Conservation (phyloP, 1,284 basidiomycete genomes). For the Irpex sp. region DNA sequence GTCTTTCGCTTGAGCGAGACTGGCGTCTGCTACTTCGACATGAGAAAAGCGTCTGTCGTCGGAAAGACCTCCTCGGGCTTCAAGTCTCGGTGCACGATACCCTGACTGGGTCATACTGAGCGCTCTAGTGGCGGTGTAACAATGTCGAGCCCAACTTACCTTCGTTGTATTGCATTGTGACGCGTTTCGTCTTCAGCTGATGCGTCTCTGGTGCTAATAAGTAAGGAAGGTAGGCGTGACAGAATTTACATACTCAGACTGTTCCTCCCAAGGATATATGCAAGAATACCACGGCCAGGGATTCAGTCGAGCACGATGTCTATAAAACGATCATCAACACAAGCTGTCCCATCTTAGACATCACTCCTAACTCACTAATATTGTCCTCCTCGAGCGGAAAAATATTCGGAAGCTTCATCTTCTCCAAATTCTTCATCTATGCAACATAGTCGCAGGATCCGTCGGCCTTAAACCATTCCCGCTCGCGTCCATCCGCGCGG, state of each 20-base stretch:
- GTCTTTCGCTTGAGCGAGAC: slow-evolving; percentile 85
- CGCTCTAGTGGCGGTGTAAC: slow-evolving; percentile 8
- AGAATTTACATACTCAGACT: slow-evolving; percentile 53
- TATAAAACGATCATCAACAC: slow-evolving; percentile 24
- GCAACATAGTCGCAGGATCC: too few relatives aligned
- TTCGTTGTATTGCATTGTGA: slow-evolving; percentile 66
- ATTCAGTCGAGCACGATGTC: slow-evolving; percentile 80
- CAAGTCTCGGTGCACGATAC: slow-evolving; percentile 86
- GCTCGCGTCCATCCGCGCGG: slow-evolving; percentile 1
- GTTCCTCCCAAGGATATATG: slow-evolving; percentile 59
- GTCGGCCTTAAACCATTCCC: too few relatives aligned
- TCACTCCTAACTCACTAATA: slow-evolving; percentile 55
- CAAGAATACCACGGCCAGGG: slow-evolving; percentile 85
- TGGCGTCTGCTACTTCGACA: slow-evolving; percentile 90
- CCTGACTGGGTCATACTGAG: slow-evolving; percentile 62
- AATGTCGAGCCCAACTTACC: slow-evolving; percentile 34
- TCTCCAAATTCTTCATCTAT: slow-evolving; percentile 75
- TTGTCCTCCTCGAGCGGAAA: slow-evolving; percentile 65
- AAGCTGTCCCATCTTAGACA: neutral
- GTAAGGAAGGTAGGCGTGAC: neutral
- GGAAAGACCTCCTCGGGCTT: slow-evolving; percentile 89
- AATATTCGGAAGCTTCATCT: slow-evolving; percentile 77
- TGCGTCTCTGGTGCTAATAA: slow-evolving; percentile 1
- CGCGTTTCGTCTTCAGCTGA: slow-evolving; percentile 55
- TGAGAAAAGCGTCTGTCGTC: slow-evolving; percentile 55